These are phyloP conservation scores for Cladosporium phlei DNA, from an alignment of 2,329 filamentous ascomycete species.

Conservation along the genomic window DNA sequence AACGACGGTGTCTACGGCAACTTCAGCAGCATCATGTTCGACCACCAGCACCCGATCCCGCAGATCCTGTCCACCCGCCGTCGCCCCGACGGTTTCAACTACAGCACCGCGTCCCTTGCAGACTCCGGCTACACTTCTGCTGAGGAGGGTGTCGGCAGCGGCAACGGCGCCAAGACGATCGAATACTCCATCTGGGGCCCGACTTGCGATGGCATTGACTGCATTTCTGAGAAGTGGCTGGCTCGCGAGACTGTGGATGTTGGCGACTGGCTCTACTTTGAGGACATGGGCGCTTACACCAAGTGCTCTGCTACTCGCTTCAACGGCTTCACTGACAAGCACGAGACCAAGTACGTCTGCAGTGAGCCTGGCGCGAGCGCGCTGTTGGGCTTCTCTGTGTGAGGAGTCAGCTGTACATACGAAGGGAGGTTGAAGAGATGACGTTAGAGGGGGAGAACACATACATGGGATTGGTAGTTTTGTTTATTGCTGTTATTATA, in stretches of 20 bases:
- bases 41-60: conserved; percentile 87
- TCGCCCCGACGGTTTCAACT: conserved; percentile 28
- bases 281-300: conserved; percentile 98
- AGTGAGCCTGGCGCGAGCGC: conserved; percentile 84
- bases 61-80: conserved; percentile 57
- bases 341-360: conserved; percentile 90
- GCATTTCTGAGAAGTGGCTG: conserved; percentile 75
- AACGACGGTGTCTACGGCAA: conserved; percentile 98
- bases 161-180: conserved; percentile 39
- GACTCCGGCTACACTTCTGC: conserved; percentile 33
- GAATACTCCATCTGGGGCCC: conserved; percentile 98
- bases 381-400: conserved; percentile 48
- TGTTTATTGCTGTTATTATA: no score
- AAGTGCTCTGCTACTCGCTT: conserved; percentile 97
- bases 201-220: conserved; percentile 95
- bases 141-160: conserved; percentile 41
- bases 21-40: conserved; percentile 98
- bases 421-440: neutral
- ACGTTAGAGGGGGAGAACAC: neutral
- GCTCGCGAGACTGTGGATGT: conserved; percentile 77
- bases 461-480: neutral
- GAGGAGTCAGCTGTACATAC: neutral
- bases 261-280: conserved; percentile 97
- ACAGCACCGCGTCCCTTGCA: conserved; percentile 26
- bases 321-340: conserved; percentile 91